Evolutionary conservation across 2,329 filamentous ascomycete genomes (phyloP).

Genomic region (Colletotrichum lentis): DNA sequence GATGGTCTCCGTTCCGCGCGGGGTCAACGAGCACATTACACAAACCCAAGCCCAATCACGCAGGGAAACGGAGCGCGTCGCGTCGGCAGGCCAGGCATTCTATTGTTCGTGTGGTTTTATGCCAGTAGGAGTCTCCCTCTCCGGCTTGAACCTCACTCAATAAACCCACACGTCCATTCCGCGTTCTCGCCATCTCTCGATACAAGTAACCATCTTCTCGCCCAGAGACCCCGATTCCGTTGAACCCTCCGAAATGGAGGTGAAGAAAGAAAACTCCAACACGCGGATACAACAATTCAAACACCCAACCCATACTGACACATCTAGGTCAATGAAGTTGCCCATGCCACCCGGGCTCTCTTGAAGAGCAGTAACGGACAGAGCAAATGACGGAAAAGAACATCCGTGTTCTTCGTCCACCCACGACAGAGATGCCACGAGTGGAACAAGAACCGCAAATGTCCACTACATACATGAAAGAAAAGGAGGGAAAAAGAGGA

Average conservation of each 20-base stretch:
- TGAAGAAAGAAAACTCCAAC: background rate
- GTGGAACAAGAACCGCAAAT: background rate
- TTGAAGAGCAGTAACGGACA: background rate
- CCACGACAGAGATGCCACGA: background rate
- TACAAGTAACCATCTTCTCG: no score
- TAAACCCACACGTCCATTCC: background rate
- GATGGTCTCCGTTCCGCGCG: no score
- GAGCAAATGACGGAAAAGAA: background rate
- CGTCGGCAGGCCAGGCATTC: background rate
- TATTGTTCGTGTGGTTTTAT: background rate
- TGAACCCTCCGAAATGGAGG: background rate
- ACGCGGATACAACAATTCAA: background rate
- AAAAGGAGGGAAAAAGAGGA: background rate
- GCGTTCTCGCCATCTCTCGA: background rate
- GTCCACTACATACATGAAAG: slow-evolving; percentile 27
- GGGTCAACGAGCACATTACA: background rate
- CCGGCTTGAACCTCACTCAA: background rate
- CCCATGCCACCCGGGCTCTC: background rate
- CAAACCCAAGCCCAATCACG: background rate
- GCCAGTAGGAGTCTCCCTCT: background rate
- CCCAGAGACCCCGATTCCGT: background rate
- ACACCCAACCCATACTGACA: slow-evolving; percentile 1
- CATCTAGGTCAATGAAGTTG: background rate
- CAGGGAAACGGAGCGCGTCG: background rate
- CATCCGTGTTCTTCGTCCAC: background rate